A percentile compares a stretch with the other conserved stretches of the same genome.
These are phyloP conservation scores for Aspergillus tamarii DNA, from an alignment of 2,329 filamentous ascomycete genomes.

Conservation along the genomic window DNA sequence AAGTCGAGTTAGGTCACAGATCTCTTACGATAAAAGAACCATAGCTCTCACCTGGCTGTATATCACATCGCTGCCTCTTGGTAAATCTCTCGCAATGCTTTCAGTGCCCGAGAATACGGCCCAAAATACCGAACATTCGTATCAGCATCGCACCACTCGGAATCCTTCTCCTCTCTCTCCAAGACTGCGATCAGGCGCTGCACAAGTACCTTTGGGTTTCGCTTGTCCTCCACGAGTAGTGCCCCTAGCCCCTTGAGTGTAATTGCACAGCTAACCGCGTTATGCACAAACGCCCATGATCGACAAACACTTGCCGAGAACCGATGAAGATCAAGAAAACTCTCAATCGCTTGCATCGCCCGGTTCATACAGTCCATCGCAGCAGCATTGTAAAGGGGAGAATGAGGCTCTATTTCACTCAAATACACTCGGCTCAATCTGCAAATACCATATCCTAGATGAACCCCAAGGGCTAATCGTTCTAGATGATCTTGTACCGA, in stretches of 20 bases:
- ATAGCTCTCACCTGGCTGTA: slow-evolving; percentile 29
- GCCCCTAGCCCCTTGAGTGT: slow-evolving; percentile 12
- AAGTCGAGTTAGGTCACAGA: neutral
- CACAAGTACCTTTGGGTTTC: slow-evolving; percentile 3
- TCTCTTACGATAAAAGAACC: neutral
- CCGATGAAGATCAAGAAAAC: slow-evolving; percentile 24
- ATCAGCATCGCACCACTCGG: slow-evolving; percentile 24
- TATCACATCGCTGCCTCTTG: neutral
- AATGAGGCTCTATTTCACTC: neutral
- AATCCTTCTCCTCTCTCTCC: slow-evolving; percentile 21
- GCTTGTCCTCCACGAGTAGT: neutral
- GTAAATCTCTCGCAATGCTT: slow-evolving; percentile 19
- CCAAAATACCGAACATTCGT: slow-evolving; percentile 25
- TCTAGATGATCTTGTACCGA: slow-evolving; percentile 23
- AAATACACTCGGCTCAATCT: slow-evolving; percentile 18
- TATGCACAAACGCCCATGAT: slow-evolving; percentile 28
- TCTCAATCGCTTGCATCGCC: slow-evolving; percentile 14
- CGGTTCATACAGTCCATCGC: neutral
- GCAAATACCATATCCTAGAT: slow-evolving; percentile 24
- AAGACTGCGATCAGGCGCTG: slow-evolving; percentile 18
- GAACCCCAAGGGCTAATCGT: slow-evolving; percentile 22
- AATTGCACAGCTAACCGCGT: slow-evolving; percentile 26
- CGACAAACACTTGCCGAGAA: slow-evolving; percentile 21
- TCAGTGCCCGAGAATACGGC: slow-evolving; percentile 23
- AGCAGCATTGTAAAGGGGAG: neutral